These are phyloP conservation scores for Acaromyces ingoldii DNA, from an alignment of 1,284 basidiomycete genomes.

Conservation along the genomic window DNA sequence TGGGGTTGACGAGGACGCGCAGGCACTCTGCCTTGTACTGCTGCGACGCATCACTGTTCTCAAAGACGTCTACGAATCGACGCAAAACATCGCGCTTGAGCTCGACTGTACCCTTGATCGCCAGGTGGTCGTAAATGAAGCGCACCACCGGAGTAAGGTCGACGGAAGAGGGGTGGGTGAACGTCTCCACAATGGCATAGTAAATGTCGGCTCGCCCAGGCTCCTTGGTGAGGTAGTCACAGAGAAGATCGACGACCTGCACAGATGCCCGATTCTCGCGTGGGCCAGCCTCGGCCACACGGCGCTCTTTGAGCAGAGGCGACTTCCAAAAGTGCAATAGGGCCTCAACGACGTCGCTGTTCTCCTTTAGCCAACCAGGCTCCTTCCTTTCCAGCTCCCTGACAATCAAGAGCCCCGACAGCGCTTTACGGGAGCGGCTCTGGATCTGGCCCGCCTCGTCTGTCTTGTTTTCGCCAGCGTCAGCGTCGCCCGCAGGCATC, in stretches of 20 bases:
- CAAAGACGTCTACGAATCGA: slow-evolving; percentile 80
- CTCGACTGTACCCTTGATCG: slow-evolving; percentile 57
- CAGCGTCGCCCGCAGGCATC: neutral
- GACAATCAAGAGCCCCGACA: slow-evolving; percentile 64
- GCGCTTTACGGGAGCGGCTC: slow-evolving; percentile 3
- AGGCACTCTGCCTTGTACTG: slow-evolving; percentile 80
- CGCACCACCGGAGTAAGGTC: slow-evolving; percentile 76
- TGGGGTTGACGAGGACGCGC: slow-evolving; percentile 83
- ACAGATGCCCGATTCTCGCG: slow-evolving; percentile 8
- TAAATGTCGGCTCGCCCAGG: slow-evolving; percentile 73
- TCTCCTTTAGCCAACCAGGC: slow-evolving; percentile 64
- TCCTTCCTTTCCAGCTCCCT: slow-evolving; percentile 68
- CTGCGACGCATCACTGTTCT: slow-evolving; percentile 64
- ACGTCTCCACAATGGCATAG: slow-evolving; percentile 80
- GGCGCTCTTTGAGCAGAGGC: slow-evolving; percentile 23
- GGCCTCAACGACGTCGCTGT: slow-evolving; percentile 45
- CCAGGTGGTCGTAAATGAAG: slow-evolving; percentile 83
- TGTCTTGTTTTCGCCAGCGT: too few relatives aligned
- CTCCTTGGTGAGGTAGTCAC: slow-evolving; percentile 62
- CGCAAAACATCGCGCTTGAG: slow-evolving; percentile 78
- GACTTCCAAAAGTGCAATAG: slow-evolving; percentile 52
- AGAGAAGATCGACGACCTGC: slow-evolving; percentile 19
- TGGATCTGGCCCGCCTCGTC: slow-evolving; percentile 23
- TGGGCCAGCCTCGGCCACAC: slow-evolving; percentile 27
- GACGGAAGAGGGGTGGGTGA: slow-evolving; percentile 73